Evolutionary conservation across 352 stramenopile species (phyloP), one percentile per base, ranked within the genome.

Genomic region (Peronosclerospora sorghi): DNA sequence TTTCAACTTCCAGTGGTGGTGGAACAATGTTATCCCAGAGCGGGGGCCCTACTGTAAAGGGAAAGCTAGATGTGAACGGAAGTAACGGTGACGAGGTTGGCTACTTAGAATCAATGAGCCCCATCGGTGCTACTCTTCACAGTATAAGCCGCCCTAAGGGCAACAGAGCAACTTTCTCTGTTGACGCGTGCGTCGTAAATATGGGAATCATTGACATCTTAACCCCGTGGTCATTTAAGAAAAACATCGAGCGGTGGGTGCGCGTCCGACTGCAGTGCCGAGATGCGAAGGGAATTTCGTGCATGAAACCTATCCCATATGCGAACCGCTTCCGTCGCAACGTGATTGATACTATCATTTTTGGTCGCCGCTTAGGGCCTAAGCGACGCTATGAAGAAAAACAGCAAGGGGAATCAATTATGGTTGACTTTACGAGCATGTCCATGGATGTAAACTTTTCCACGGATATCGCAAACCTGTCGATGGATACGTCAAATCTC

Each of bases 201-300:
- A 96, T 98, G 81, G 94, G 94, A 12, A 97, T 98, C 43, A 97
- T 98, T 63, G 94, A 98, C 63, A 97, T 98, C 67, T 64, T 98
- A 38, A 96, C 95, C 18, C 90, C 92, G 17, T 98, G 94, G 83
- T 96, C 86, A 20, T 67, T 93, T 8, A 78, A 90, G 27, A 98
- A 98, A 54, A 86, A 80, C 24, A 39, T 95, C 8, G 94, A 98
- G 60, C 73, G 83, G 39, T 92, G 76, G 75, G 53, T 92, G 18
- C 77, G 80, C 5, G 72, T 91, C 14, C 81, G 79, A 21, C 40
- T 94, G 17, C 70, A 89, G 51, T 89, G 76, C 44, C 77, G 72
- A 35, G 81, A 90, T 39, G 58, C 54, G 4, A 67, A 79, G 24
- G 82, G 82, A 14, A 85, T 95, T 40, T 92, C 78, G 36, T 92